A percentile compares a stretch with the other conserved stretches of the same genome.
phyloP scores from a whole-genome alignment of 257 asterid species.

The Coffea canephora region DNA sequence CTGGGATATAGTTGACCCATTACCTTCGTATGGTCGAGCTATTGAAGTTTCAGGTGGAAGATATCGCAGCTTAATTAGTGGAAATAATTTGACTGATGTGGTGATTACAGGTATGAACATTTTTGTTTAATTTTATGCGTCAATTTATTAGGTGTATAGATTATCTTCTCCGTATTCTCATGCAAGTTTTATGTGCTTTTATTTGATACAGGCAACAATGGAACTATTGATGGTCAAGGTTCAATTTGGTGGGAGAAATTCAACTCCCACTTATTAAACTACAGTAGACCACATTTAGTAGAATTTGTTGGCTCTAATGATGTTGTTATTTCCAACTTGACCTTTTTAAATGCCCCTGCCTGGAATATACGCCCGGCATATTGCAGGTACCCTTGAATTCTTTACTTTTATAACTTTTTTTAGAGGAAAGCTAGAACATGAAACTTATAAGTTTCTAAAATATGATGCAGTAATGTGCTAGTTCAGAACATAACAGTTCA shows the following conservation, averaged over 20 bases:
- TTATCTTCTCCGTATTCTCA: background rate
- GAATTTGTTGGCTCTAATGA: conserved; percentile 62
- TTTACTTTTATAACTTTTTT: background rate
- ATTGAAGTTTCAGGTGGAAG: conserved; percentile 40
- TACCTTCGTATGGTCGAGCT: conserved; percentile 51
- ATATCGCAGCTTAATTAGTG: conserved; percentile 47
- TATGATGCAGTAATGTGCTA: conserved; percentile 68
- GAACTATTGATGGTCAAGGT: conserved; percentile 96
- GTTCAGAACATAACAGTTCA: conserved; percentile 81
- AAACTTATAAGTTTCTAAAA: background rate
- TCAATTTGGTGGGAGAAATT: conserved; percentile 87
- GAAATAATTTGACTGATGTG: conserved; percentile 40
- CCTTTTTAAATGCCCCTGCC: conserved; percentile 86
- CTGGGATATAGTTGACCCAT: conserved; percentile 43
- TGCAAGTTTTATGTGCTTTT: background rate
- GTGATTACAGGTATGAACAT: conserved; percentile 43
- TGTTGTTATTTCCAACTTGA: conserved; percentile 81
- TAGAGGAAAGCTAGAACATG: background rate
- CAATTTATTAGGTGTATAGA: background rate
- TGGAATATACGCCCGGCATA: conserved; percentile 84
- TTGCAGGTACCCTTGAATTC: conserved; percentile 65
- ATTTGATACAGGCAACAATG: conserved; percentile 64
- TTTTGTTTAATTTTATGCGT: background rate
- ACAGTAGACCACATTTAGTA: conserved; percentile 87
- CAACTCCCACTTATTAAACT: conserved; percentile 55